A percentile compares a stretch with the other conserved stretches of the same genome.
Conservation (phyloP, 2,329 filamentous ascomycete genomes). For the Chrysoporthe cubensis region DNA sequence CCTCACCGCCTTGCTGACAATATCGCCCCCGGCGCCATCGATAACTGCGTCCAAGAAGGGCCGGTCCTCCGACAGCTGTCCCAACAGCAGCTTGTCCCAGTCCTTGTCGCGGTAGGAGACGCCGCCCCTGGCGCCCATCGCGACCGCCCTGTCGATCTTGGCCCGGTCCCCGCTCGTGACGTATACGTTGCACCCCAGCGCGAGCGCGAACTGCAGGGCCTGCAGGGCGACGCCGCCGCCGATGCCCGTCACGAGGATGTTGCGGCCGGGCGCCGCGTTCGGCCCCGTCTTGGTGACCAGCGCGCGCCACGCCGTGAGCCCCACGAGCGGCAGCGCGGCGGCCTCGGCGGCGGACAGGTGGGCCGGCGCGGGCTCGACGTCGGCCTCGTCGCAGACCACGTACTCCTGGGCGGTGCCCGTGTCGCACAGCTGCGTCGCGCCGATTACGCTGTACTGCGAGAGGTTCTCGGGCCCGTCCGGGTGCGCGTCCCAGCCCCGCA, state of each 20-base stretch:
- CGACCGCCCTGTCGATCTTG: conserved; percentile 74
- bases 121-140: conserved; percentile 79
- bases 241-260: conserved; percentile 87
- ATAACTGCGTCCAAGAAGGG: conserved; percentile 81
- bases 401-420: conserved; percentile 77
- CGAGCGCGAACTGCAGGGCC: conserved; percentile 78
- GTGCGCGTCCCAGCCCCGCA: conserved; percentile 74
- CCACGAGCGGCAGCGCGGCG: conserved; percentile 82
- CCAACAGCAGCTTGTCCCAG: conserved; percentile 79
- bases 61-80: conserved; percentile 65
- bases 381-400: conserved; percentile 67
- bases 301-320: conserved; percentile 86
- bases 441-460: conserved; percentile 65
- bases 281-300: conserved; percentile 73
- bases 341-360: conserved; percentile 76
- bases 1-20: conserved; percentile 69
- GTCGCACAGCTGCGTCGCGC: conserved; percentile 67
- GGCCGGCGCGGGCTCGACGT: conserved; percentile 75
- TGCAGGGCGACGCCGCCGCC: conserved; percentile 89
- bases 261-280: conserved; percentile 65
- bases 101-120: conserved; percentile 76
- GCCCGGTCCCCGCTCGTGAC: conserved; percentile 75
- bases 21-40: conserved; percentile 87
- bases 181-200: conserved; percentile 75
- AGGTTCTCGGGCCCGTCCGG: conserved; percentile 73